Percentiles rank a stretch among this genome's conserved stretches.
phyloP scores from a whole-genome alignment of 768 basidiomycete species.

The Trametes punicea region DNA sequence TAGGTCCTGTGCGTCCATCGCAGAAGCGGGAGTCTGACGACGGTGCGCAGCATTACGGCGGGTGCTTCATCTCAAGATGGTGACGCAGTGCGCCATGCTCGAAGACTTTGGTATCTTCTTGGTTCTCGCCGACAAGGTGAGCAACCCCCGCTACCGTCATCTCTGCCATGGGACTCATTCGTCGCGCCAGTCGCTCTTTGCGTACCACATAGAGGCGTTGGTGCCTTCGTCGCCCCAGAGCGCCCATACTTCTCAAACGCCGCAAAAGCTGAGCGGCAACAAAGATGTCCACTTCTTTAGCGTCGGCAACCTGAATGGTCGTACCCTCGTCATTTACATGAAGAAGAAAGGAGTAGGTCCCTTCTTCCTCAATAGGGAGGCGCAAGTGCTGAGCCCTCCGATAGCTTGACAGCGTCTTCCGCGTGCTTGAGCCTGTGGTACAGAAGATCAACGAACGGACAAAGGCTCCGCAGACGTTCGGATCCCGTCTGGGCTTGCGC shows the following conservation, averaged over 20 bases:
- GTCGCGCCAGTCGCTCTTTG: conserved; percentile 66
- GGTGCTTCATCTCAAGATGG: conserved; percentile 89
- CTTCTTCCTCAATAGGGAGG: not conserved
- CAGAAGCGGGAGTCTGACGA: not conserved
- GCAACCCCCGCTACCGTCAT: not conserved
- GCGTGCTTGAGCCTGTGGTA: conserved; percentile 94
- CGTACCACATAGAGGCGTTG: conserved; percentile 94
- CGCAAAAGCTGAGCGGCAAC: conserved; percentile 86
- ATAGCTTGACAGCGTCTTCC: conserved; percentile 88
- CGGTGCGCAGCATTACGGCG: conserved; percentile 72
- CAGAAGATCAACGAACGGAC: conserved; percentile 81
- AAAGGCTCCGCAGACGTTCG: conserved; percentile 65
- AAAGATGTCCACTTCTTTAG: conserved; percentile 96
- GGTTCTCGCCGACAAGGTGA: conserved; percentile 87
- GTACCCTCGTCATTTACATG: conserved; percentile 93
- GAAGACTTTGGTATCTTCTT: conserved; percentile 97
- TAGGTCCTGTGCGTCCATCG: conserved; percentile 34
- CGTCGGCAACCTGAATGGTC: conserved; percentile 80
- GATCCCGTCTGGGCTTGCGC: conserved; percentile 73
- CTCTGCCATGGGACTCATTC: not conserved
- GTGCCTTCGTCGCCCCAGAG: conserved; percentile 81
- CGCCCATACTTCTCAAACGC: conserved; percentile 67
- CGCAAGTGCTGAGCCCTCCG: not conserved
- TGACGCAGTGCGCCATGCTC: conserved; percentile 93
- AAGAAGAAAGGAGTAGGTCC: conserved; percentile 79